Evolutionary conservation across 345 rosid species (phyloP).

Genomic region (Populus pruinosa): DNA sequence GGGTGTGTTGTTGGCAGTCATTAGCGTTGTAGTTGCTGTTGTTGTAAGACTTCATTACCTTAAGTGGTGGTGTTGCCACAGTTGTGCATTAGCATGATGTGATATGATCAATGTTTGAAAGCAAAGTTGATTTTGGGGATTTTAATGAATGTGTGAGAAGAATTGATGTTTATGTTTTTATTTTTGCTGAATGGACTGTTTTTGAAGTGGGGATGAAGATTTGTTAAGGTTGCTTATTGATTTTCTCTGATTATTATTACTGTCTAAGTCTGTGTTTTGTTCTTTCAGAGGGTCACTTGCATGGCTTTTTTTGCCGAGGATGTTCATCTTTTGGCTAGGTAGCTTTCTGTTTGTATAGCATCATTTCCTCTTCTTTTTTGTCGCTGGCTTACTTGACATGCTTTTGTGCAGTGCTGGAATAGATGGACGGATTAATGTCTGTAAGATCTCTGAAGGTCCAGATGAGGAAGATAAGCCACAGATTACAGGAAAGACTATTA

Average conservation of each 20-base stretch:
- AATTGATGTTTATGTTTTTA: not conserved
- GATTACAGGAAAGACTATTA: slow-evolving; percentile 53
- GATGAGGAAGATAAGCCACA: slow-evolving; percentile 69
- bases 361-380: slow-evolving; percentile 4
- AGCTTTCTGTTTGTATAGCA: slow-evolving; percentile 12
- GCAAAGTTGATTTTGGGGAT: not conserved
- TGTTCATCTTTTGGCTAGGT: slow-evolving; percentile 94
- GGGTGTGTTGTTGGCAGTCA: not conserved
- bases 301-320: slow-evolving; percentile 90
- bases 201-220: no score
- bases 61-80: not conserved
- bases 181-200: not conserved
- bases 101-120: no score
- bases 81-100: not conserved
- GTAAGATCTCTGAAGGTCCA: slow-evolving; percentile 81
- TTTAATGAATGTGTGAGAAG: no score
- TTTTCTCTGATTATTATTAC: not conserved
- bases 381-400: not conserved
- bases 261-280: not conserved
- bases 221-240: not conserved
- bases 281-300: slow-evolving; percentile 69
- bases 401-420: slow-evolving; percentile 55
- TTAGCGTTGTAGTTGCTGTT: not conserved
- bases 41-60: not conserved
- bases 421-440: slow-evolving; percentile 73